Conservation (phyloP, 1,284 basidiomycete genomes). For the Fomes fomentarius region DNA sequence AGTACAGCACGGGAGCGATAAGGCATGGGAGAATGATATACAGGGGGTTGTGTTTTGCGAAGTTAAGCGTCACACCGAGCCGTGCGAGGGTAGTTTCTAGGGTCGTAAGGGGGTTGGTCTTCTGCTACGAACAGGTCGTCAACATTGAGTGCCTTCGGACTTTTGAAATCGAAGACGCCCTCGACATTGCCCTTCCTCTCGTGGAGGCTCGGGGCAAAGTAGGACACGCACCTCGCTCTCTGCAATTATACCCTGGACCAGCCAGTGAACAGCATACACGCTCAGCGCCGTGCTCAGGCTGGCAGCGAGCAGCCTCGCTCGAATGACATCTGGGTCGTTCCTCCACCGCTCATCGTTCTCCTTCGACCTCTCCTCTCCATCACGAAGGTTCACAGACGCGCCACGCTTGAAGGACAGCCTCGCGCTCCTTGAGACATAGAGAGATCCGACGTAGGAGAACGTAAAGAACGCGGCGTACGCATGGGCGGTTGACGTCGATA, state of each 20-base stretch:
- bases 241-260: slow-evolving; percentile 38
- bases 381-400: slow-evolving; percentile 1
- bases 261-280: slow-evolving; percentile 45
- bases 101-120: slow-evolving; percentile 6
- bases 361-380: slow-evolving; percentile 26
- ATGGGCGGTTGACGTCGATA: slow-evolving; percentile 32
- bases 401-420: slow-evolving; percentile 29
- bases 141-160: too few relatives aligned
- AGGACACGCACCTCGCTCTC: slow-evolving; percentile 35
- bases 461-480: slow-evolving; percentile 32
- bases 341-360: slow-evolving; percentile 52
- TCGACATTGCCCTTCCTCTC: too few relatives aligned
- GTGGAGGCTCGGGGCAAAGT: too few relatives aligned
- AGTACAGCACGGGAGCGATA: slow-evolving; percentile 79
- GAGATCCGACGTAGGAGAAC: slow-evolving; percentile 35
- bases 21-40: slow-evolving; percentile 55
- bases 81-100: slow-evolving; percentile 27
- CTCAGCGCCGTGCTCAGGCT: slow-evolving; percentile 57
- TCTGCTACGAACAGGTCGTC: slow-evolving; percentile 20
- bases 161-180: too few relatives aligned
- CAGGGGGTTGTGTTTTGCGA: slow-evolving; percentile 28
- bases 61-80: slow-evolving; percentile 33
- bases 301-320: slow-evolving; percentile 64
- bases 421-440: slow-evolving; percentile 34
- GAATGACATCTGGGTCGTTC: slow-evolving; percentile 77